A percentile compares a stretch with the other conserved stretches of the same genome.
Evolutionary conservation across 1,139 yeast genomes (phyloP).

Genomic region (Yamadazyma diddensiae): DNA sequence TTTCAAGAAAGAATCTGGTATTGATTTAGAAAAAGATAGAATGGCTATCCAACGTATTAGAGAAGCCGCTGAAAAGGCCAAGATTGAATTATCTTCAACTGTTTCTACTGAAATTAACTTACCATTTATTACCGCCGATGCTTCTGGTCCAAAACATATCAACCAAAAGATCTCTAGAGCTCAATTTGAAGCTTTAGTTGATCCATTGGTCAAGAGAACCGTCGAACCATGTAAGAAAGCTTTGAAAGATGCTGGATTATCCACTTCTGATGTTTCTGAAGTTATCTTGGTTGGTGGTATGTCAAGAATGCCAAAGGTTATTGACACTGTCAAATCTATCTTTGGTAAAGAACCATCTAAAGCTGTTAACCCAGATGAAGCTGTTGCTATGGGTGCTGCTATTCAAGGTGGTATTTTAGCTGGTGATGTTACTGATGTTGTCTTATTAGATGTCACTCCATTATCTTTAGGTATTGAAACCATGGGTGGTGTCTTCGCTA

Average conservation of each 20-base stretch:
- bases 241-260: slow-evolving; percentile 88
- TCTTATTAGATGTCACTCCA: slow-evolving; percentile 94
- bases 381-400: slow-evolving; percentile 99
- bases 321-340: slow-evolving; percentile 89
- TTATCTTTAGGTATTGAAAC: slow-evolving; percentile 98
- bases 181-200: slow-evolving; percentile 90
- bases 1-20: slow-evolving; percentile 90
- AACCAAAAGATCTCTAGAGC: slow-evolving; percentile 91
- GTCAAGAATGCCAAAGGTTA: slow-evolving; percentile 99
- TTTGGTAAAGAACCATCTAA: slow-evolving; percentile 97
- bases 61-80: slow-evolving; percentile 99
- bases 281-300: slow-evolving; percentile 99
- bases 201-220: slow-evolving; percentile 87
- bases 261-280: slow-evolving; percentile 86
- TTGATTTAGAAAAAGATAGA: slow-evolving; percentile 87
- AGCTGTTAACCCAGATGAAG: slow-evolving; percentile 99
- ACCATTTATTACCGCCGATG: slow-evolving; percentile 95
- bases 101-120: slow-evolving; percentile 91
- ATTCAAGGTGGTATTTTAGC: slow-evolving; percentile 99
- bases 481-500: slow-evolving; percentile 97
- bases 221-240: slow-evolving; percentile 98
- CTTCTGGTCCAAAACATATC: slow-evolving; percentile 97
- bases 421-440: slow-evolving; percentile 86
- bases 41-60: slow-evolving; percentile 99
- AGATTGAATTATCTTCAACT: slow-evolving; percentile 95